Evolutionary conservation across 306 rosid species (phyloP), one percentile per base, ranked within the genome.

Genomic region (Luffa acutangula): DNA sequence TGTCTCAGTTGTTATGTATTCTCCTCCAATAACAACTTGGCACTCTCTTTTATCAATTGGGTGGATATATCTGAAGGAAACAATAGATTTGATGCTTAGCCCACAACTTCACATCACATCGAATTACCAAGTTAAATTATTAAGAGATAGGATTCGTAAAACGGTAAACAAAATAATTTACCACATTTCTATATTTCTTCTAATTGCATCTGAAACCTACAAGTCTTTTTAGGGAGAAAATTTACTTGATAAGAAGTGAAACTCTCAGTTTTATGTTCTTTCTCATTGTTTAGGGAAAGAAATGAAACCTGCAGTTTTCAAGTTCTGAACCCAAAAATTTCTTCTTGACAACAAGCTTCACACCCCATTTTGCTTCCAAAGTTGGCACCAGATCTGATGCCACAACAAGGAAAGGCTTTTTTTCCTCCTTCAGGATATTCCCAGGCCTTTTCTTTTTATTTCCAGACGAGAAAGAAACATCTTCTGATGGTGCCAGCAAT

Each of bases 331-430:
- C 99, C 74, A 81, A 80, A 78, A 82, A 80, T 85, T 71, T 86
- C 86, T 81, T 87, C 88, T 87, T 91, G 80, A 93, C 76, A 66
- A 79, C 74, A 66, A 95, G 97, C 87, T 89, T 90, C 84, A 88
- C 83, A 37, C 94, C 90, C 97, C 97, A 95, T 83, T 90, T 95
- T 74, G 90, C 93, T 89, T 93, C 98, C 84, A 95, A 85, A 6
- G 85, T 89, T 82, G 90, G 90, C 86, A 95, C 96, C 79, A 95
- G 93, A 74, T 95, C 97, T 71, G 91, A 88, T 82, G 98, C 99
- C 15, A 93, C 97, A 66, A 95, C 82, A 56, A 95, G 93, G 79
- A 83, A 91, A 66, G 86, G 96, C 85, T 84, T 91, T 78, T 84
- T 90, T 71, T 84, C 93, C 77, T 95, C 91, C 87, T 90, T 89